Conservation (phyloP, 2,329 filamentous ascomycete genomes). For the Exophiala bonariae region DNA sequence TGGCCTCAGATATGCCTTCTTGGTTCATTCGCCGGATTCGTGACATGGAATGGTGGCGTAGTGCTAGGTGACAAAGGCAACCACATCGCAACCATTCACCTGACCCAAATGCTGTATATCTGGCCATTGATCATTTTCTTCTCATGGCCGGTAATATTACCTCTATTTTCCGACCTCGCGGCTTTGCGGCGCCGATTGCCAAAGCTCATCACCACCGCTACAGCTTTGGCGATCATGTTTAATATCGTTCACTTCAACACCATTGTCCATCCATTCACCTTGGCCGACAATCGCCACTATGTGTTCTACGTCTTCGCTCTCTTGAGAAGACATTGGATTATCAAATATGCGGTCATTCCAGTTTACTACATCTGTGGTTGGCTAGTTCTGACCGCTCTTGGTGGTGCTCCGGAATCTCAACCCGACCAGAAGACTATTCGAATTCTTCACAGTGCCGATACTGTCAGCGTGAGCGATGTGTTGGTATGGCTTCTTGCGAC, state of each 20-base stretch:
- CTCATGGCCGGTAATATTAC: conserved; percentile 73
- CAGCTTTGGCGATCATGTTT: conserved; percentile 44
- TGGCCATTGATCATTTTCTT: conserved; percentile 91
- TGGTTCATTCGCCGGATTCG: conserved; percentile 68
- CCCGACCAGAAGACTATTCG: conserved; percentile 19
- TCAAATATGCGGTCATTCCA: conserved; percentile 68
- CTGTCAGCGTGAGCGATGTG: conserved; percentile 51
- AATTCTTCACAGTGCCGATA: conserved; percentile 23
- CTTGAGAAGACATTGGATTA: conserved; percentile 63
- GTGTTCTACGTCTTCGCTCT: conserved; percentile 95
- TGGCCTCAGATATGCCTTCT: conserved; percentile 61
- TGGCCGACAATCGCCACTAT: conserved; percentile 96
- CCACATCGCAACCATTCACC: conserved; percentile 83
- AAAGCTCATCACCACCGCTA: conserved; percentile 36
- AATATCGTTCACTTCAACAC: conserved; percentile 76
- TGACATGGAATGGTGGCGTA: conserved; percentile 85
- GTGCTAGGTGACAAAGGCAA: conserved; percentile 97
- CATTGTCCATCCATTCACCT: conserved; percentile 89
- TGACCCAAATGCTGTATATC: conserved; percentile 92
- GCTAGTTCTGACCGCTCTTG: conserved; percentile 65
- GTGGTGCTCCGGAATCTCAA: conserved; percentile 25
- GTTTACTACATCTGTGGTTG: conserved; percentile 72
- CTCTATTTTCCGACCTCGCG: conserved; percentile 42
- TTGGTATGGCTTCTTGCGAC: conserved; percentile 69
- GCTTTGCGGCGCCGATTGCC: conserved; percentile 40